phyloP scores from a whole-genome alignment of 106 monocot species.

The Dioscorea dumetorum region DNA sequence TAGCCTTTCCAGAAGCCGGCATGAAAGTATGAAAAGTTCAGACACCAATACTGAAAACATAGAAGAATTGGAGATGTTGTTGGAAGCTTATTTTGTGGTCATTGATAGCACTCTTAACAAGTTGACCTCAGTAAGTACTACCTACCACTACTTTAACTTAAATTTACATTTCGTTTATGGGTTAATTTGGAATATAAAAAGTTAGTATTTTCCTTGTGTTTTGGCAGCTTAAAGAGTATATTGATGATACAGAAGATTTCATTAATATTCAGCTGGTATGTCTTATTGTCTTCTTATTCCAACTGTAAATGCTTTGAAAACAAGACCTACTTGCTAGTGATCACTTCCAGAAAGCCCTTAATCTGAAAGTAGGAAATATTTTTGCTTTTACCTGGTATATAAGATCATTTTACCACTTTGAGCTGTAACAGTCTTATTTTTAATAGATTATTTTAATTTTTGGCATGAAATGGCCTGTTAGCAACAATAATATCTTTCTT shows the following conservation, averaged over 20 bases:
- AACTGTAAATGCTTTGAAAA: not conserved
- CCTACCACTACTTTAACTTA: not conserved
- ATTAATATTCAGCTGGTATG: conserved; percentile 72
- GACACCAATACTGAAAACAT: conserved; percentile 35
- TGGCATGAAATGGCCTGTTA: no score
- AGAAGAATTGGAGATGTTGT: conserved; percentile 67
- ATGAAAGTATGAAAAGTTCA: conserved; percentile 44
- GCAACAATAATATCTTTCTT: no score
- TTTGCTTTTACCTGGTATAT: no score
- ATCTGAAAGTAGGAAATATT: no score
- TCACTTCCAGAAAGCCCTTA: no score
- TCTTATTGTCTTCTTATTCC: conserved; percentile 5
- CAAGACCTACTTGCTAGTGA: no score
- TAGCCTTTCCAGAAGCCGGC: conserved; percentile 49
- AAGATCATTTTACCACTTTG: no score
- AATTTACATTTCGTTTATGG: not conserved
- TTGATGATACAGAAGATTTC: conserved; percentile 79
- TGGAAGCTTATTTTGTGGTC: conserved; percentile 74
- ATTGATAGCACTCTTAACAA: conserved; percentile 67
- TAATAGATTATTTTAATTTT: no score
- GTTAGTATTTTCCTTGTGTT: not conserved
- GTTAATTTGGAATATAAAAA: not conserved
- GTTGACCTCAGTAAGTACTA: conserved; percentile 46
- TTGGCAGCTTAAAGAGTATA: conserved; percentile 71
- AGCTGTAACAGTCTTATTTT: no score